Conservation (phyloP, 352 stramenopile genomes). For the Peronosclerospora sorghi region DNA sequence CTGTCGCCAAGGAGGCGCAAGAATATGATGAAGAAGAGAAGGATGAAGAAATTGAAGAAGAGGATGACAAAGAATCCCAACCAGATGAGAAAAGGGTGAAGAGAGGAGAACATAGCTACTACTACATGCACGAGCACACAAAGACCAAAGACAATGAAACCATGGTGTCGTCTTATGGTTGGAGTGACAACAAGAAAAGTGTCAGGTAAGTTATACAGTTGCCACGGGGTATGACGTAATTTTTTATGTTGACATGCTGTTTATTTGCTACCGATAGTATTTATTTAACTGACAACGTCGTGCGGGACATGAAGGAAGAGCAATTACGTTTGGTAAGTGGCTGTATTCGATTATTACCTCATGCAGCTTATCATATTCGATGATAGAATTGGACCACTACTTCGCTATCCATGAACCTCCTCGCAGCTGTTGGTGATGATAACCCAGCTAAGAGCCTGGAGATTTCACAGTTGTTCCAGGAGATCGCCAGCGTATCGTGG, state of each 20-base stretch:
- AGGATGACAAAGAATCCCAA: conserved; percentile 19
- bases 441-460: conserved; percentile 52
- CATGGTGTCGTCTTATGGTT: conserved; percentile 67
- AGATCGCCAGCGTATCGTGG: conserved; percentile 60
- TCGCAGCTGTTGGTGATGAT: conserved; percentile 24
- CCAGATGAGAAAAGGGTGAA: conserved; percentile 53
- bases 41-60: conserved; percentile 12
- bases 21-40: conserved; percentile 7
- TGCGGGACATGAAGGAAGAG: conserved; percentile 40
- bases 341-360: neutral
- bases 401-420: conserved; percentile 63
- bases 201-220: conserved; percentile 27
- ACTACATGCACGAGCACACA: conserved; percentile 56
- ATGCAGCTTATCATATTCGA: neutral
- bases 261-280: conserved; percentile 30
- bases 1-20: conserved; percentile 1
- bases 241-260: neutral
- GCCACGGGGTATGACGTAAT: neutral
- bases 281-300: conserved; percentile 52
- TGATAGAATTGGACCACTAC: conserved; percentile 67
- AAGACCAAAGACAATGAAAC: conserved; percentile 29
- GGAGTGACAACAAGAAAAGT: conserved; percentile 59
- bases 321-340: conserved; percentile 50
- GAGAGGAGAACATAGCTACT: conserved; percentile 79
- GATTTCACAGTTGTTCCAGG: conserved; percentile 56